Conservation (phyloP, 768 basidiomycete species). For the Leccinum arenicola region DNA sequence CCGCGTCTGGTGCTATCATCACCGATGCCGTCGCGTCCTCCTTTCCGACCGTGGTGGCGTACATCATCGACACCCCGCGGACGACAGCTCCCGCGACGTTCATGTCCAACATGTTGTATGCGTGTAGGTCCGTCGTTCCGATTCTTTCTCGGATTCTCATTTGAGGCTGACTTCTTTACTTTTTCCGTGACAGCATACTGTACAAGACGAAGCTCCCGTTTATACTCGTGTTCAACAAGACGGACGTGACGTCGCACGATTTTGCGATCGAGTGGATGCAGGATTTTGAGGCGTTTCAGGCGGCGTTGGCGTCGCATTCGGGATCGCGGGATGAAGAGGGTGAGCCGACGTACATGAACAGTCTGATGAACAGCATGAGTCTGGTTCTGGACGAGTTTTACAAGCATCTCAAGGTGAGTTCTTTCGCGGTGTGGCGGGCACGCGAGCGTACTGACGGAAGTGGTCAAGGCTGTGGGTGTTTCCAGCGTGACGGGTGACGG, state of each 20-base stretch:
- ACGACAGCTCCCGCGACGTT: conserved; percentile 95
- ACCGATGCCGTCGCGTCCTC: conserved; percentile 95
- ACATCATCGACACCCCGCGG: conserved; percentile 95
- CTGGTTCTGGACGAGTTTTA: conserved; percentile 98
- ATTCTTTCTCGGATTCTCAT: conserved; percentile 1
- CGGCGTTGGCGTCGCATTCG: conserved; percentile 70
- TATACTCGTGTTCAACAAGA: conserved; percentile 98
- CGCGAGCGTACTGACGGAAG: not conserved
- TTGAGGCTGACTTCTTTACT: not conserved
- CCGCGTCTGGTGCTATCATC: conserved; percentile 97
- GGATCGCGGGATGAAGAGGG: conserved; percentile 74
- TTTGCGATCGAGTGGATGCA: conserved; percentile 98
- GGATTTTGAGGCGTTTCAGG: conserved; percentile 95
- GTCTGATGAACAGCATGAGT: conserved; percentile 99
- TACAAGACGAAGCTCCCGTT: conserved; percentile 99
- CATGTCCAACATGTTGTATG: conserved; percentile 99
- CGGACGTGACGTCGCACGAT: conserved; percentile 83
- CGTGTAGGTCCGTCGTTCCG: conserved; percentile 69
- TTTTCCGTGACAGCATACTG: conserved; percentile 60
- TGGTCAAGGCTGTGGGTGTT: conserved; percentile 87
- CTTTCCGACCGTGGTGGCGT: conserved; percentile 92
- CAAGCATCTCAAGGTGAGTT: conserved; percentile 81
- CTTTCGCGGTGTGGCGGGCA: not conserved
- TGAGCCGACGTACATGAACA: conserved; percentile 97
- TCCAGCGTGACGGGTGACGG: conserved; percentile 96